A percentile compares a stretch with the other conserved stretches of the same genome.
Evolutionary conservation across 192 early-diverging fungal genomes (phyloP).

Genomic region (Funneliformis geosporum): DNA sequence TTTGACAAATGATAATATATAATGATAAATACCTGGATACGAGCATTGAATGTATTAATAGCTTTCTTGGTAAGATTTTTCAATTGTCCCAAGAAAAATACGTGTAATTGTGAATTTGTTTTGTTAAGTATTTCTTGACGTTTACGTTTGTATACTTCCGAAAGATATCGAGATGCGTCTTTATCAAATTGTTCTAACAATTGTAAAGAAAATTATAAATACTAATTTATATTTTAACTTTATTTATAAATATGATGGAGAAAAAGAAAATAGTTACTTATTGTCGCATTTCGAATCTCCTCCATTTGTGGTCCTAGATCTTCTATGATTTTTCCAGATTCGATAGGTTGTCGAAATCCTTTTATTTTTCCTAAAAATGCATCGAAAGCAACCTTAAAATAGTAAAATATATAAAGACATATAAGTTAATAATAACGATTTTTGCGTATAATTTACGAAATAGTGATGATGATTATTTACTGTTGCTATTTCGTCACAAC

Average conservation of each 20-base stretch:
- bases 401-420: background rate
- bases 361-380: conserved; percentile 68
- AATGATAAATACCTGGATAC: conserved; percentile 41
- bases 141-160: conserved; percentile 86
- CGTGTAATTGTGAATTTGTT: conserved; percentile 74
- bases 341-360: conserved; percentile 67
- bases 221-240: conserved; percentile 17
- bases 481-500: conserved; percentile 95
- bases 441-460: background rate
- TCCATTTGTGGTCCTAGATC: conserved; percentile 70
- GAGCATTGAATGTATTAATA: conserved; percentile 64
- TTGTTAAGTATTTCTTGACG: conserved; percentile 77
- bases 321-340: conserved; percentile 76
- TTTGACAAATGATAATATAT: background rate
- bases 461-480: conserved; percentile 33
- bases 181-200: conserved; percentile 76
- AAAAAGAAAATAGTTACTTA: conserved; percentile 54
- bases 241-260: background rate
- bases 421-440: background rate
- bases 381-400: conserved; percentile 63
- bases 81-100: conserved; percentile 83
- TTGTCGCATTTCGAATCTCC: conserved; percentile 55
- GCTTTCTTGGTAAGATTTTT: conserved; percentile 82
- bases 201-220: background rate
- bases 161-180: conserved; percentile 87